Percentiles rank a stretch among this genome's conserved stretches.
Conservation (phyloP, 2,329 filamentous ascomycete genomes). For the Purpureocillium takamizusanense region DNA sequence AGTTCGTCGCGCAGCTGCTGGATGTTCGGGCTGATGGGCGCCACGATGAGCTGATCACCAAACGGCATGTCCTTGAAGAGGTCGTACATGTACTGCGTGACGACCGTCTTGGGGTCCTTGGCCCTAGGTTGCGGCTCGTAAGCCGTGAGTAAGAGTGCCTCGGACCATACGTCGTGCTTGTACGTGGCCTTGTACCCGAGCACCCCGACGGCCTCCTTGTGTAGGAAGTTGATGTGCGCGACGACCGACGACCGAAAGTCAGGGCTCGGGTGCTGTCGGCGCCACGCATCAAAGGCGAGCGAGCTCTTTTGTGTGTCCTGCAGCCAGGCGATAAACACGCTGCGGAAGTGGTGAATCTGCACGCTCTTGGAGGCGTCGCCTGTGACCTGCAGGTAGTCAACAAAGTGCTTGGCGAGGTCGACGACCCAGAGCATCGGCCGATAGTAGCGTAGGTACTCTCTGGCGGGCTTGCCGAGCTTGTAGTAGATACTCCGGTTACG, state of each 20-base stretch:
- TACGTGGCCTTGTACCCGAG: constrained; percentile 19
- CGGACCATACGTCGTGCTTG: constrained; percentile 43
- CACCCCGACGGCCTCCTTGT: constrained; percentile 51
- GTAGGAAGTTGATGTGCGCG: constrained; percentile 53
- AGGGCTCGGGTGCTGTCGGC: constrained; percentile 27
- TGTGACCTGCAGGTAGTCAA: constrained; percentile 51
- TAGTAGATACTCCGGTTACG: constrained; percentile 49
- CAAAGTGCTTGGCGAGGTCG: constrained; percentile 59
- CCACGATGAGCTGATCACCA: constrained; percentile 36
- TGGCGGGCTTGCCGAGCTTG: constrained; percentile 43
- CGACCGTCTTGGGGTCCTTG: constrained; percentile 40
- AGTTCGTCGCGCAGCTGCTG: constrained; percentile 18
- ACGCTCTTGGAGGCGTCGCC: constrained; percentile 25
- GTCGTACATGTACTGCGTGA: constrained; percentile 59
- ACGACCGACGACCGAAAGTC: constrained; percentile 58
- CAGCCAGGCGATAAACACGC: constrained; percentile 51
- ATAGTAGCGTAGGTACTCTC: constrained; percentile 55
- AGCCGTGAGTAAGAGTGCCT: constrained; percentile 29
- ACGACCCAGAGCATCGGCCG: constrained; percentile 61
- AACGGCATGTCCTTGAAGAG: constrained; percentile 59
- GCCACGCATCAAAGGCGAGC: constrained; percentile 44
- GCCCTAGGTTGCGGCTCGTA: constrained; percentile 18
- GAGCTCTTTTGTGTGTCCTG: constrained; percentile 30
- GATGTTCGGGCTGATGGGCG: constrained; percentile 17
- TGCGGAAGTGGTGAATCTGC: constrained; percentile 46